phyloP scores from a whole-genome alignment of 1,284 basidiomycete genomes.

The Acaromyces ingoldii region DNA sequence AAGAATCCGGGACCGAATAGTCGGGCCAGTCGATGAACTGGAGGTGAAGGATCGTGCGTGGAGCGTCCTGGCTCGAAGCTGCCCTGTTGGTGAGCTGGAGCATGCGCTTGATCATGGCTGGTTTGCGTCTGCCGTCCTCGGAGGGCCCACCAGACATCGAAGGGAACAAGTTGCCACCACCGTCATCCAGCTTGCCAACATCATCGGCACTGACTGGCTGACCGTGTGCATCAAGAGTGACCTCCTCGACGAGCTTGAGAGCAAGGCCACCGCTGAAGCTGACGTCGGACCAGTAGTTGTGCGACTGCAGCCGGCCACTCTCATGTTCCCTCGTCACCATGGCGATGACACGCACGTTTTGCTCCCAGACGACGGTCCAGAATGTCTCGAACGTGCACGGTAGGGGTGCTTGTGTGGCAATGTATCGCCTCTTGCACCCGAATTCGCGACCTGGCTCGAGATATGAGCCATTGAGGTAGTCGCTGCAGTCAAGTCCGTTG shows the following conservation, averaged over 20 bases:
- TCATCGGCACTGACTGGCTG: conserved; percentile 6
- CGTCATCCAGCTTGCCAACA: neutral
- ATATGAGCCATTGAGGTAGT: conserved; percentile 47
- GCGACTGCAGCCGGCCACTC: conserved; percentile 81
- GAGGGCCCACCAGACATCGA: conserved; percentile 5
- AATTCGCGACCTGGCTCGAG: conserved; percentile 31
- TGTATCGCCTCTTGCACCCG: conserved; percentile 62
- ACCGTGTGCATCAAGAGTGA: conserved; percentile 13
- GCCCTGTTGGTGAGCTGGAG: conserved; percentile 21
- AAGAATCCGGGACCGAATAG: conserved; percentile 42
- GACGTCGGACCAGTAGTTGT: conserved; percentile 77
- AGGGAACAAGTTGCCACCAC: conserved; percentile 16
- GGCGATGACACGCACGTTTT: conserved; percentile 58
- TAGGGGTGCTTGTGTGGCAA: conserved; percentile 92
- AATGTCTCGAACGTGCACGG: conserved; percentile 86
- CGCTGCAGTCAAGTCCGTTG: conserved; percentile 15
- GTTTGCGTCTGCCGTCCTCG: neutral
- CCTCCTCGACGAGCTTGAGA: conserved; percentile 30
- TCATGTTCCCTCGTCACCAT: conserved; percentile 88
- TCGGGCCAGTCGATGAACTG: conserved; percentile 50
- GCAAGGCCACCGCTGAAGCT: conserved; percentile 61
- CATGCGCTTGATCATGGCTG: conserved; percentile 25
- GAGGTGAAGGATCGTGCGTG: conserved; percentile 33
- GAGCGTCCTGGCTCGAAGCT: conserved; percentile 12
- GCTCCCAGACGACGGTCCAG: conserved; percentile 69